Evolutionary conservation across 768 basidiomycete genomes (phyloP), one percentile per base, ranked within the genome.

Genomic region (Podaxis carcinomalis): DNA sequence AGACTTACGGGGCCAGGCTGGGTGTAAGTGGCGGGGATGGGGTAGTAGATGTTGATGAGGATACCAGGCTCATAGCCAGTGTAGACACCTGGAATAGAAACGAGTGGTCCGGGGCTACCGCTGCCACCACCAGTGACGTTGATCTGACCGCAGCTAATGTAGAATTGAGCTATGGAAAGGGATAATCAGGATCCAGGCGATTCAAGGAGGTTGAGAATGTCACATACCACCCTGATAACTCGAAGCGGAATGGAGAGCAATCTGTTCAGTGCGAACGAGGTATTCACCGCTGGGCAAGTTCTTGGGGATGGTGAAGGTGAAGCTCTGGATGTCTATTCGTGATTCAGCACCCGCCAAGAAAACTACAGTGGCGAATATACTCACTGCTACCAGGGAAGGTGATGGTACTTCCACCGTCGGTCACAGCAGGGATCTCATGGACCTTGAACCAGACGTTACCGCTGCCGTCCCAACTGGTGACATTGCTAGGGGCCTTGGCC

Each of bases 361-460:
- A 10, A n/a, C 16, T 7, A 49, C 49, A n/a, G 23, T 5, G 53
- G 23, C 13, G 16, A 23, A 28, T 27, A 13, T 13, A 66, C 66
- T 21, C 55, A 74, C 75, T 70, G 47, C 72, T 62, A 19, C 73
- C 72, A 44, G 78, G 79, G 67, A 70, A 80, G 21, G 67, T 67
- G 63, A 78, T 80, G 25, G 71, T 71, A 16, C 42, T 64, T 39
- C 77, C 75, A 42, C 77, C 77, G 66, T 80, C 65, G 10, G 78
- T 79, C 21, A 75, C 72, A 9, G 77, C 77, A 14, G 72, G 60
- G 54, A 79, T 74, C 67, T 80, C 66, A 64, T 79, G 68, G n/a
- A 78, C 74, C 73, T 77, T 76, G 72, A 80, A 79, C 77, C 79
- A 79, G 44, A 77, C 77, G 37, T 59, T 57, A 57, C 80, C 79